Percentiles rank a stretch among this genome's conserved stretches.
phyloP scores from a whole-genome alignment of 805 yeast genomes.

The Sporopachydermia quercuum region DNA sequence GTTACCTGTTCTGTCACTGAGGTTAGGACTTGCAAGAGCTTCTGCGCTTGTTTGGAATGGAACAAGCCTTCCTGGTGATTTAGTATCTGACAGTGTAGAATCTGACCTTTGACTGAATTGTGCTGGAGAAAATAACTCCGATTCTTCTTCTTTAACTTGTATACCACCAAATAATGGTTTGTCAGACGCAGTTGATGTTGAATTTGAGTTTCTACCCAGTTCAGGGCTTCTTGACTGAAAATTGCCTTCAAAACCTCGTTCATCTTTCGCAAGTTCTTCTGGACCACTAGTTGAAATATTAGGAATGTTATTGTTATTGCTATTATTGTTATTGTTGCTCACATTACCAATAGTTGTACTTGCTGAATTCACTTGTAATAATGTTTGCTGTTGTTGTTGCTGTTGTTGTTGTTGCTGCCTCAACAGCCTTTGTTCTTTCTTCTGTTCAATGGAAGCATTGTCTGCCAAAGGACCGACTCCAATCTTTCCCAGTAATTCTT shows the following conservation, averaged over 20 bases:
- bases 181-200: no score
- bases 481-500: constrained; percentile 53
- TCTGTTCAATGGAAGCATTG: constrained; percentile 1
- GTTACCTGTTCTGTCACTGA: no score
- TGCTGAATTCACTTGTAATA: background rate
- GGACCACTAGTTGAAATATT: background rate
- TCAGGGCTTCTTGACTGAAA: no score
- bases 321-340: constrained; percentile 1
- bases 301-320: background rate
- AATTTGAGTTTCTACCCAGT: background rate
- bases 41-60: no score
- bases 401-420: constrained; percentile 1
- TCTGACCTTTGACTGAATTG: background rate
- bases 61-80: background rate
- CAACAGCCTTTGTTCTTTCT: background rate
- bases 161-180: background rate
- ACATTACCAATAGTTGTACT: background rate
- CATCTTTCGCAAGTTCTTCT: background rate
- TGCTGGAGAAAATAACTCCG: background rate
- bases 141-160: background rate
- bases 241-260: no score
- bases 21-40: no score
- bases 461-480: constrained; percentile 74
- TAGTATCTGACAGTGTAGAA: background rate
- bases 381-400: background rate